Conservation (phyloP, 1,284 basidiomycete genomes). For the Tetrapyrgos nigripes region DNA sequence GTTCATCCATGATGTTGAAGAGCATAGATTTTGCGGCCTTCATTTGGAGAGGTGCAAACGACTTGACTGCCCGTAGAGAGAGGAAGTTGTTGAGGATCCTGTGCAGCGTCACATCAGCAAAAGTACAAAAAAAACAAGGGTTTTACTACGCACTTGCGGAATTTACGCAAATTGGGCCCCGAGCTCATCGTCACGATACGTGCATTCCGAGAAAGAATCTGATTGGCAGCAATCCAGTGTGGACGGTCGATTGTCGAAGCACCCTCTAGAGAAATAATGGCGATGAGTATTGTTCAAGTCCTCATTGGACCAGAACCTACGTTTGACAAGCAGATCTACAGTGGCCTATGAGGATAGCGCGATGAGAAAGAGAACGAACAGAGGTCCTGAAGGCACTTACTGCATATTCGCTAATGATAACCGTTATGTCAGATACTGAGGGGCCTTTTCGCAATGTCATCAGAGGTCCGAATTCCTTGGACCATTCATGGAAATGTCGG, state of each 20-base stretch:
- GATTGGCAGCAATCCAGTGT: constrained; percentile 2
- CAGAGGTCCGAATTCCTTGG: constrained; percentile 1
- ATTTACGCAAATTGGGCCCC: constrained; percentile 1
- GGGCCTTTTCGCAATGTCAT: not conserved
- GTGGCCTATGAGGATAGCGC: not conserved
- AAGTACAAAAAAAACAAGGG: not conserved
- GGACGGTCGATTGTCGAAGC: constrained; percentile 7
- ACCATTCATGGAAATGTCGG: constrained; percentile 1
- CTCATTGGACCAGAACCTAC: not conserved
- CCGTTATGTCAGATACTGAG: not conserved
- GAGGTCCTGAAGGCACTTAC: not conserved
- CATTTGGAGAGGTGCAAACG: constrained; percentile 1
- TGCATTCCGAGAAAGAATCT: constrained; percentile 1
- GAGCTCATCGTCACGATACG: constrained; percentile 4
- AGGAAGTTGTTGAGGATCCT: constrained; percentile 3
- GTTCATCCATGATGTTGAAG: not conserved
- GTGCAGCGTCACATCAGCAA: not conserved
- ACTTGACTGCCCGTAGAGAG: not conserved
- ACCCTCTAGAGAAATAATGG: not conserved
- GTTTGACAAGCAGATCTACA: not conserved
- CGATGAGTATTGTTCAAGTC: too few species aligned
- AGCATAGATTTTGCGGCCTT: not conserved
- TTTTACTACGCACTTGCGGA: not conserved
- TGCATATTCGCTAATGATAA: not conserved
- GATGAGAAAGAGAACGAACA: not conserved